Evolutionary conservation across 495 filamentous ascomycete species (phyloP).

Genomic region (Talaromyces thailandensis): DNA sequence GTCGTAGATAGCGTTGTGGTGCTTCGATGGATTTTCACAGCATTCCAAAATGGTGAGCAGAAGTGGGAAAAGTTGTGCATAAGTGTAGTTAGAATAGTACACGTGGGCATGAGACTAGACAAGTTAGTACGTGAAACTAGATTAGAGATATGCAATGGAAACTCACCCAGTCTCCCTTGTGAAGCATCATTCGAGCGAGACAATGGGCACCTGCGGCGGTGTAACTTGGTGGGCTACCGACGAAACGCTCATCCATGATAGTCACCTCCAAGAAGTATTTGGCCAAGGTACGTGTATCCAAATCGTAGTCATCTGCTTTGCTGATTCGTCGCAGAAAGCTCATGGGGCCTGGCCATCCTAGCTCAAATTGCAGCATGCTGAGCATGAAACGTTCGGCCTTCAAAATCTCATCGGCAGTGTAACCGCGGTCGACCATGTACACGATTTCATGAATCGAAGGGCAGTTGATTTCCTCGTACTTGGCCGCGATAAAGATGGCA

Average conservation of each 20-base stretch:
- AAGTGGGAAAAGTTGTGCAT: constrained; percentile 68
- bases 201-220: constrained; percentile 88
- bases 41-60: constrained; percentile 73
- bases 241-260: constrained; percentile 97
- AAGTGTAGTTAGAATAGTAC: constrained; percentile 89
- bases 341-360: constrained; percentile 97
- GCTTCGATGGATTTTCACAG: constrained; percentile 68
- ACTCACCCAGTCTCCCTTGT: constrained; percentile 88
- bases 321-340: constrained; percentile 93
- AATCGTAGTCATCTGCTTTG: constrained; percentile 96
- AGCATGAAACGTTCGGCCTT: constrained; percentile 99
- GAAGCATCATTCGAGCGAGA: constrained; percentile 78
- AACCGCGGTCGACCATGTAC: constrained; percentile 95
- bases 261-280: constrained; percentile 98
- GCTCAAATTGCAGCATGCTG: constrained; percentile 85
- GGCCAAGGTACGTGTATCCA: constrained; percentile 89
- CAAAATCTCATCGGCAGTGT: constrained; percentile 81
- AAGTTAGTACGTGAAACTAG: not conserved
- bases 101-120: constrained; percentile 49
- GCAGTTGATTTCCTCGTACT: constrained; percentile 97
- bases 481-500: constrained; percentile 90
- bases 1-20: constrained; percentile 80
- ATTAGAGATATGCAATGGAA: not conserved
- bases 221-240: constrained; percentile 83
- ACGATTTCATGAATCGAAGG: constrained; percentile 92